phyloP scores from a whole-genome alignment of 2,329 filamentous ascomycete genomes.

The Fusarium vanettenii region DNA sequence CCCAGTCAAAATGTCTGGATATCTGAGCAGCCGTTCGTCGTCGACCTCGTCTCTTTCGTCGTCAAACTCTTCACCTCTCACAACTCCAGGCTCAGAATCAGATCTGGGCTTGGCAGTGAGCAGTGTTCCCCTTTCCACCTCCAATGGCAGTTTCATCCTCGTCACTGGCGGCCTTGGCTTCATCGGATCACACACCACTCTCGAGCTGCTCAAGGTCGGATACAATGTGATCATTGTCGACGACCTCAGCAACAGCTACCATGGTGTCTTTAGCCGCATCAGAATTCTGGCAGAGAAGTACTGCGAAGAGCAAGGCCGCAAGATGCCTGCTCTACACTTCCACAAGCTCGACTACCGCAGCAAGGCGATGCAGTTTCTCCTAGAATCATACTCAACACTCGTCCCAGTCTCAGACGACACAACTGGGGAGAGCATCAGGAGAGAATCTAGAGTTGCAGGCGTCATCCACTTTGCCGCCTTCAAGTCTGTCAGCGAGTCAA shows the following conservation, averaged over 20 bases:
- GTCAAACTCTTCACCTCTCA: background rate
- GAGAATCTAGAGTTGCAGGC: slow-evolving; percentile 48
- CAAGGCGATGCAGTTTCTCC: slow-evolving; percentile 50
- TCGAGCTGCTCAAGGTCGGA: slow-evolving; percentile 64
- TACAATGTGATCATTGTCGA: slow-evolving; percentile 64
- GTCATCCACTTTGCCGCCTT: slow-evolving; percentile 78
- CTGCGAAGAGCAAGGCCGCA: slow-evolving; percentile 9
- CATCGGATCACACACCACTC: slow-evolving; percentile 66
- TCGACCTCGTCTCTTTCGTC: background rate
- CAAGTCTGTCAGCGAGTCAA: slow-evolving; percentile 75
- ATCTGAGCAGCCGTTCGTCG: background rate
- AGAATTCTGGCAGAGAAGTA: slow-evolving; percentile 19
- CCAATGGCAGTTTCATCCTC: slow-evolving; percentile 50
- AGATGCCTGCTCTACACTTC: slow-evolving; percentile 47
- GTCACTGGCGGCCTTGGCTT: slow-evolving; percentile 66
- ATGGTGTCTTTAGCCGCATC: slow-evolving; percentile 29
- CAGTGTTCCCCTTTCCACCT: background rate
- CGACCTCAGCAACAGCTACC: slow-evolving; percentile 58
- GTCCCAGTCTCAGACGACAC: background rate
- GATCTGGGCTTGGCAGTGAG: background rate
- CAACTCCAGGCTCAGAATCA: background rate
- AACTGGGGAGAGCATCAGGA: slow-evolving; percentile 4
- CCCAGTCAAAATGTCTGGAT: background rate
- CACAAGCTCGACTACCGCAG: slow-evolving; percentile 54
- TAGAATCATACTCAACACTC: slow-evolving; percentile 49